Percentiles rank a stretch among this genome's conserved stretches.
phyloP scores from a whole-genome alignment of 2,329 filamentous ascomycete genomes.

The Exserohilum turcica region DNA sequence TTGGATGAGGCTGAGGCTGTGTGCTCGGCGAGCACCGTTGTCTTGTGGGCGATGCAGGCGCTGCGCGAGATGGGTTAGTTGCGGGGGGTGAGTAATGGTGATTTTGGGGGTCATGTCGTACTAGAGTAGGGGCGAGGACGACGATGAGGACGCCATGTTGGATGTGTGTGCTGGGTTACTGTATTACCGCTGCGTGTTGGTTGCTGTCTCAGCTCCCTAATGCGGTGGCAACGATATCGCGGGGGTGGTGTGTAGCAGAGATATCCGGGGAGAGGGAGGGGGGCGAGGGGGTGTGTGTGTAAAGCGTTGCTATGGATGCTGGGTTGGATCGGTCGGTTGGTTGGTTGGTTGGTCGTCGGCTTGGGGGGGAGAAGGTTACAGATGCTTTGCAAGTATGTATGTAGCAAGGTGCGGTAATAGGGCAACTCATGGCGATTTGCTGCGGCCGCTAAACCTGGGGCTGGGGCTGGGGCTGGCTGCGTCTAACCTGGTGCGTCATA shows the following conservation, averaged over 20 bases:
- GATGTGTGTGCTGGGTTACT: constrained; percentile 4
- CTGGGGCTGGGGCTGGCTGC: constrained; percentile 4
- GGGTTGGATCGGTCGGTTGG: not conserved
- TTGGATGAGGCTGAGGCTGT: constrained; percentile 82
- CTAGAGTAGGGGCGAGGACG: constrained; percentile 49
- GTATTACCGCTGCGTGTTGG: not conserved
- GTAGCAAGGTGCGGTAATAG: constrained; percentile 3
- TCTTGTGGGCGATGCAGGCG: constrained; percentile 91
- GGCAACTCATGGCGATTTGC: constrained; percentile 3
- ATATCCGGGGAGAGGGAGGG: no score
- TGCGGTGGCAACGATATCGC: no score
- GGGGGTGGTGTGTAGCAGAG: no score
- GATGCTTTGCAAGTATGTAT: no score
- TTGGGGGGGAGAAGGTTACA: no score
- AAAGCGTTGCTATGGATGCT: not conserved
- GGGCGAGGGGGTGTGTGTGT: no score
- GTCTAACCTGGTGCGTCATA: constrained; percentile 34
- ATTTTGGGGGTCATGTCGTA: no score
- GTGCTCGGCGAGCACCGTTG: constrained; percentile 91
- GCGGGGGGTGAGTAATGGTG: not conserved
- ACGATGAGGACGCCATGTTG: constrained; percentile 49
- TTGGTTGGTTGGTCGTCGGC: no score
- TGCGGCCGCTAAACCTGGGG: constrained; percentile 28
- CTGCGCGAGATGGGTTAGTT: constrained; percentile 53
- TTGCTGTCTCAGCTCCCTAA: no score